Evolutionary conservation across 2,329 filamentous ascomycete species (phyloP).

Genomic region (Pseudogymnoascus sp.): DNA sequence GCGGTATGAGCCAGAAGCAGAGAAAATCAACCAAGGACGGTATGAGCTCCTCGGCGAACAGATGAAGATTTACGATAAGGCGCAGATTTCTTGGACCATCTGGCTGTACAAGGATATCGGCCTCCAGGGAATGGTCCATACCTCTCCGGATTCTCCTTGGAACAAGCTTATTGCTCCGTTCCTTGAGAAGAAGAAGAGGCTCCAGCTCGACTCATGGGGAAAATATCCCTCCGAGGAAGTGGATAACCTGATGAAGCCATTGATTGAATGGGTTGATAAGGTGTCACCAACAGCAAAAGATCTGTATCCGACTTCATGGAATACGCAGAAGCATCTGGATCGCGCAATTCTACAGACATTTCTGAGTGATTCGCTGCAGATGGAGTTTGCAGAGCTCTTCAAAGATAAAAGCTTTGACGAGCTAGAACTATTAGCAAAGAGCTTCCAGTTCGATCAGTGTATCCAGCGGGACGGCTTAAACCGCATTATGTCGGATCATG

Average conservation of each 20-base stretch:
- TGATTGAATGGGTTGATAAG: conserved; percentile 24
- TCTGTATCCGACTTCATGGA: conserved; percentile 27
- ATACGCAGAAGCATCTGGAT: conserved; percentile 23
- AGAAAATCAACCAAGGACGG: conserved; percentile 36
- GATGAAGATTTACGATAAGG: conserved; percentile 44
- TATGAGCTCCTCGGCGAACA: conserved; percentile 41
- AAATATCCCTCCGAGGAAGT: conserved; percentile 31
- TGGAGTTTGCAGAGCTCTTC: conserved; percentile 51
- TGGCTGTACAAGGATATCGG: conserved; percentile 53
- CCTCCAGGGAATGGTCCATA: conserved; percentile 48
- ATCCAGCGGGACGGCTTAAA: conserved; percentile 46
- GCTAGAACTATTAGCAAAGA: conserved; percentile 41
- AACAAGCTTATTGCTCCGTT: conserved; percentile 46
- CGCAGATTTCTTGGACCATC: conserved; percentile 49
- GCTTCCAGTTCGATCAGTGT: conserved; percentile 51
- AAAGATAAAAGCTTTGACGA: conserved; percentile 43
- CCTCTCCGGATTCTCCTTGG: conserved; percentile 41
- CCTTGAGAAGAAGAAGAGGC: conserved; percentile 46
- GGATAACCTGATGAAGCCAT: conserved; percentile 31
- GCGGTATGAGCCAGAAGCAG: conserved; percentile 29
- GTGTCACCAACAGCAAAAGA: conserved; percentile 23
- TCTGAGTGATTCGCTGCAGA: conserved; percentile 14
- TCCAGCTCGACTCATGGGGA: conserved; percentile 52
- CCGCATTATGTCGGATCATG: conserved; percentile 24
- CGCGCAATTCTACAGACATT: conserved; percentile 18